Evolutionary conservation across 257 asterid species (phyloP).

Genomic region (Primulina huaijiensis): DNA sequence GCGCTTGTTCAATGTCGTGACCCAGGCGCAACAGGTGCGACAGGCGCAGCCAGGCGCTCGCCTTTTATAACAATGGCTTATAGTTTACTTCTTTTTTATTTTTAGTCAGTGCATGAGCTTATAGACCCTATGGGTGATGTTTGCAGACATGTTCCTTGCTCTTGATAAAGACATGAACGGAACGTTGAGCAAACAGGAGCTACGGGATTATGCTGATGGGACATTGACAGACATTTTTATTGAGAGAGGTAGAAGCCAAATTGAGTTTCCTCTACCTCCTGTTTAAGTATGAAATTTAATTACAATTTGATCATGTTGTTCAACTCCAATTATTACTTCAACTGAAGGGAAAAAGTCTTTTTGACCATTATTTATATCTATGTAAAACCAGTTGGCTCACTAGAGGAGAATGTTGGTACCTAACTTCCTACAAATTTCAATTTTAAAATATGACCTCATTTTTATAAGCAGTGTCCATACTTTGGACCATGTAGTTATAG

Average conservation of each 20-base stretch:
- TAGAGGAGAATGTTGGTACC: background rate
- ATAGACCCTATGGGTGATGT: conserved; percentile 17
- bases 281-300: background rate
- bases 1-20: too few species aligned
- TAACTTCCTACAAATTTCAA: background rate
- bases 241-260: conserved; percentile 72
- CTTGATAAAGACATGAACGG: conserved; percentile 98
- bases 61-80: too few species aligned
- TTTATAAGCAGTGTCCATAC: background rate
- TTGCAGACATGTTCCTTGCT: conserved; percentile 94
- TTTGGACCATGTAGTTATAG: background rate
- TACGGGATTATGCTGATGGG: conserved; percentile 98
- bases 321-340: background rate
- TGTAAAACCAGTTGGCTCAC: background rate
- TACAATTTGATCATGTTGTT: background rate
- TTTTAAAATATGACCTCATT: background rate
- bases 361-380: background rate
- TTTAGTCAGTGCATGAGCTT: conserved; percentile 14
- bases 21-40: too few species aligned
- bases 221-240: conserved; percentile 90
- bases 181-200: conserved; percentile 91
- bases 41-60: too few species aligned
- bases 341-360: background rate
- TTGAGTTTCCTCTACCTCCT: background rate
- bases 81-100: conserved; percentile 10